Base-by-base conservation (phyloP, 2,329 filamentous ascomycete species). In the Coniochaeta pulveracea region DNA sequence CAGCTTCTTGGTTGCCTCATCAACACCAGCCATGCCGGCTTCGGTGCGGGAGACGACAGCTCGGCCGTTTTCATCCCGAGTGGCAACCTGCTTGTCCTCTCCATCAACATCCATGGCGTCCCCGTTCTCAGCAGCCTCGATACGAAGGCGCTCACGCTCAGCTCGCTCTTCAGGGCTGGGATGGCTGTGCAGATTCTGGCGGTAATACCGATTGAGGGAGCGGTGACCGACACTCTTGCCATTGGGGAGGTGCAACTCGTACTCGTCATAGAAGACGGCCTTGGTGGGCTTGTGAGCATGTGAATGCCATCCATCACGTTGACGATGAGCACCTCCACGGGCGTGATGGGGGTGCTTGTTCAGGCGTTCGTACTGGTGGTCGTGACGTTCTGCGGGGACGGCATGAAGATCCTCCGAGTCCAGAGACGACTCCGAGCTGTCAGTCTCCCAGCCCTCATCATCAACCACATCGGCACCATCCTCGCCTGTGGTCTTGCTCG, bases 221-320 rank as follows among this genome's bases (percentile, higher is more conserved):
- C 91, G 76, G 55, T 98, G 91, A 24, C 91, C 91, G 23, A 93
- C 86, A 6, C 83, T 82, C 40, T 83, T 80, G 34, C 91, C 91
- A 4, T 82, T 85, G 2, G 91, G 91, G 10, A 98, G 73, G 50
- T 98, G 86, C 34, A 98, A 71, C 56, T 96, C 91, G 48, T 85
- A 88, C 27, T 98, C 91, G 46, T 93, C 85, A 50, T 93, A 79
- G 55, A 93, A 94, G 15, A 85, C 83, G 23, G 85, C 78, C 40
- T 80, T 72, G 4, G 72, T 56, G 43, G 78, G 72, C 44, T 84
- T 80, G 58, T 93, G 81, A 2, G 82, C 81, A 51, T 86, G 83
- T 3, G 82, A 88, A 53, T 93, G 82, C 64, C 73, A 88, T 34
- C 84, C 82, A 50, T 88, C 80, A 33, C 66, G 73, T 45, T 80